Conservation (phyloP, 805 yeast genomes). For the Torulaspora indica region DNA sequence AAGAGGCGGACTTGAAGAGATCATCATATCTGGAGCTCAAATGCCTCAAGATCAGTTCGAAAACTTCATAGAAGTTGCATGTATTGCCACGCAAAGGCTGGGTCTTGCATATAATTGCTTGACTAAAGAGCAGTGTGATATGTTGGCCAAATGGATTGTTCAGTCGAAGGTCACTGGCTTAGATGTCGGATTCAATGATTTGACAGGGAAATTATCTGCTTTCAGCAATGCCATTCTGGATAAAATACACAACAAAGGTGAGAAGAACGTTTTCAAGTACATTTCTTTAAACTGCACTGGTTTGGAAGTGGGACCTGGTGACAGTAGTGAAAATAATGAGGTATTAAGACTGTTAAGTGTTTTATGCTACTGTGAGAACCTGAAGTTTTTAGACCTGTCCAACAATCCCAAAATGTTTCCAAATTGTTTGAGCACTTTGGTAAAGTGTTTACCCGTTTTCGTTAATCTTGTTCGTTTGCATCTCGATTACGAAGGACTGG, state of each 20-base stretch:
- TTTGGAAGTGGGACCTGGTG: conserved; percentile 44
- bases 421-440: conserved; percentile 45
- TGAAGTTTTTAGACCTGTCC: conserved; percentile 73
- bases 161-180: conserved; percentile 53
- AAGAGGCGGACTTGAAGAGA: conserved; percentile 75
- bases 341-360: conserved; percentile 41
- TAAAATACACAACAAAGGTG: conserved; percentile 24
- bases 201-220: conserved; percentile 36
- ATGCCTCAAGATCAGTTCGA: conserved; percentile 51
- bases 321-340: conserved; percentile 35
- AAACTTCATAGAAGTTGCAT: conserved; percentile 58
- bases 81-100: conserved; percentile 52
- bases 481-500: conserved; percentile 63
- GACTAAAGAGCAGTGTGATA: conserved; percentile 49
- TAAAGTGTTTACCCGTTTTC: conserved; percentile 66
- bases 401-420: conserved; percentile 71
- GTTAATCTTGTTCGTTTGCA: conserved; percentile 60
- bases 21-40: conserved; percentile 77
- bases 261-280: conserved; percentile 39
- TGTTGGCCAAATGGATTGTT: conserved; percentile 57
- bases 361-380: conserved; percentile 49
- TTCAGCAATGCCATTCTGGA: conserved; percentile 28
- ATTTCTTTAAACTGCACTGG: conserved; percentile 67
- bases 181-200: conserved; percentile 80
- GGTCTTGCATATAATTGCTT: conserved; percentile 80